phyloP scores from a whole-genome alignment of 2,329 filamentous ascomycete genomes.

The Hymenoscyphus salicellus region DNA sequence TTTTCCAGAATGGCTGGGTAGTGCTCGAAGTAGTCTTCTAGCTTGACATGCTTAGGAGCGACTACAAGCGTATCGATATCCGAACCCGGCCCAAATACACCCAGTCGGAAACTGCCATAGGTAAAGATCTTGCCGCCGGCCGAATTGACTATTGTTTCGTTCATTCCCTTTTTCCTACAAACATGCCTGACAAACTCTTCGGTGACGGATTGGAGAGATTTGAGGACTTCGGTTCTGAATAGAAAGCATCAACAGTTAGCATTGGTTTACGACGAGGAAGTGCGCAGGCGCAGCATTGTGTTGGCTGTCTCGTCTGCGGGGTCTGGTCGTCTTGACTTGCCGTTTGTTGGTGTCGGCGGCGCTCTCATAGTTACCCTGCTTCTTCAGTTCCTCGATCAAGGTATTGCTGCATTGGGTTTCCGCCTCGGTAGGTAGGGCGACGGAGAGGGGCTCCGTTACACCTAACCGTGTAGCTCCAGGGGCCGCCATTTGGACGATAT shows the following conservation, averaged over 20 bases:
- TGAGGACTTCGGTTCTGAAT: slow-evolving; percentile 60
- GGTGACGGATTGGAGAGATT: slow-evolving; percentile 73
- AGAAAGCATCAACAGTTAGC: slow-evolving; percentile 14
- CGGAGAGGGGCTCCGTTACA: slow-evolving; percentile 81
- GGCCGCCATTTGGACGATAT: slow-evolving; percentile 31
- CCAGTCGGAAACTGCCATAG: slow-evolving; percentile 91
- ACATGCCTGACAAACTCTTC: slow-evolving; percentile 85
- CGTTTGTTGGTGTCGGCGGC: slow-evolving; percentile 79
- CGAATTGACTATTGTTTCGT: slow-evolving; percentile 73
- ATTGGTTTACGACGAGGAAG: background rate
- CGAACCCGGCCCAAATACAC: slow-evolving; percentile 90
- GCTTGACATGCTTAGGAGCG: slow-evolving; percentile 81
- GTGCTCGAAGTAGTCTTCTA: slow-evolving; percentile 86
- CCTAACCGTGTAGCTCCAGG: slow-evolving; percentile 45
- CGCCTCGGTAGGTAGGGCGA: slow-evolving; percentile 67
- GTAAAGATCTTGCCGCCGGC: slow-evolving; percentile 92
- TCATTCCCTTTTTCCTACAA: slow-evolving; percentile 54
- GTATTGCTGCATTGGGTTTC: slow-evolving; percentile 76
- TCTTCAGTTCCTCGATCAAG: slow-evolving; percentile 79
- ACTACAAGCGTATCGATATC: slow-evolving; percentile 97
- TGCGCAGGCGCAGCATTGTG: background rate
- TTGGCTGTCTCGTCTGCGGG: background rate
- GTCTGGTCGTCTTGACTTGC: slow-evolving; percentile 43
- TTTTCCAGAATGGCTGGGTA: slow-evolving; percentile 78
- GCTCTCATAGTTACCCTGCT: slow-evolving; percentile 88